Evolutionary conservation across 441 rosid genomes (phyloP).

Genomic region (Aleurites moluccanus): DNA sequence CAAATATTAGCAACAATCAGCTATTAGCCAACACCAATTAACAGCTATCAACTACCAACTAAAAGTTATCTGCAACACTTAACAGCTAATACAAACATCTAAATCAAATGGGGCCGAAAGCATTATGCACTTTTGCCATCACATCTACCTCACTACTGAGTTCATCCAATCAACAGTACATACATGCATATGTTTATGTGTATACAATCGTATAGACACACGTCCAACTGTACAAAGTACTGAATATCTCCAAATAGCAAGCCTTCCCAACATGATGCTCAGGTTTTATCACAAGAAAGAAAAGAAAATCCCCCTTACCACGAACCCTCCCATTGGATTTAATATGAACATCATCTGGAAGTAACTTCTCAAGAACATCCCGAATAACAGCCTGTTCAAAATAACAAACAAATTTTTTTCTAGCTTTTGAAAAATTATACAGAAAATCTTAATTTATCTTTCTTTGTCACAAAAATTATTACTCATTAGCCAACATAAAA

Average conservation of each 20-base stretch:
- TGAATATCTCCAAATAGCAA: background rate
- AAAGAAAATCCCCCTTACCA: constrained; percentile 44
- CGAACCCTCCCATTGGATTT: constrained; percentile 89
- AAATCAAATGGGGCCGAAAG: too few relatives aligned
- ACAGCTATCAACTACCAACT: too few relatives aligned
- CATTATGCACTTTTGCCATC: constrained; percentile 2
- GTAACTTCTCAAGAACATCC: constrained; percentile 65
- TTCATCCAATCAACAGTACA: background rate
- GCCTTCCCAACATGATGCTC: background rate
- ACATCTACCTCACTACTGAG: background rate
- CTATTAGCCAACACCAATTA: too few relatives aligned
- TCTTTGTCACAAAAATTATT: background rate
- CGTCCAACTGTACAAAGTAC: background rate
- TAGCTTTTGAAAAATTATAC: background rate
- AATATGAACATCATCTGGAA: constrained; percentile 82
- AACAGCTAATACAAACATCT: too few relatives aligned
- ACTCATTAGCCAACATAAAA: background rate
- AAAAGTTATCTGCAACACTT: too few relatives aligned
- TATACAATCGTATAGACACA: background rate
- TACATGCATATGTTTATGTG: background rate
- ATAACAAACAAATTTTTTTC: constrained; percentile 4
- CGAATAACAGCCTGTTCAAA: constrained; percentile 73
- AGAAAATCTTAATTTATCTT: background rate
- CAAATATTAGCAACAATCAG: too few relatives aligned
- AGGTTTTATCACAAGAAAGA: background rate